Evolutionary conservation across 208 protist species (phyloP), one percentile per base, ranked within the genome.

Genomic region (Leishmania aethiopica): DNA sequence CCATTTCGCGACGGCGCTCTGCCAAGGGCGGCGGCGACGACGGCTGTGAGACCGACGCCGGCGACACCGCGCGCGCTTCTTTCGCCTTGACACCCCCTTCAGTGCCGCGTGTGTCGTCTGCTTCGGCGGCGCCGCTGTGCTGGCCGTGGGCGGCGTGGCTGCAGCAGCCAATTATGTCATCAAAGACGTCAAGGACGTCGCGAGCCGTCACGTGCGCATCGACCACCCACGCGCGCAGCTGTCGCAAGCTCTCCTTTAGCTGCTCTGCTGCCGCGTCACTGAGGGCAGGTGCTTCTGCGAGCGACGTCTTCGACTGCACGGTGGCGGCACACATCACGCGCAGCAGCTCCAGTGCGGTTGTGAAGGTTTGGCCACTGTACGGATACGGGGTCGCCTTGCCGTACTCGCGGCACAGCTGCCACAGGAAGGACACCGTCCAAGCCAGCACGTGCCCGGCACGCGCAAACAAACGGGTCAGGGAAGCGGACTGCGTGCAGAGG

Each of bases 381-480:
- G 85, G 80, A 79, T 92, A 67, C 37, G 89, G 83, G 25, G 51
- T 55, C 11, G 51, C 53, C 37, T 62, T 73, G 45, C 90, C 92
- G 79, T 93, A 95, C 86, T 97, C 93, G 55, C 62, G 80, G 76
- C 84, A 89, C 42, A 97, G 84, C 83, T 94, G 89, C 72, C 76
- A 78, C 13, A 89, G 70, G 74, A 96, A 96, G 35, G 82, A 75
- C 42, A 97, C 73, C 1, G 91, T 79, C 93, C 92, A 97, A 66
- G 83, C 59, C 62, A 97, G 82, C 37, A 94, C 47, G 11, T 91
- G 86, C 15, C 86, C 93, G 35, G 88, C 81, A 32, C 89, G 62
- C 11, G 91, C 89, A 11, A 93, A 73, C 70, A 91, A 85, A 22
- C 66, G 62, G 5, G 92, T 91, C 32, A 97, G 88, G 47, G 70